phyloP scores from a whole-genome alignment of 2,329 filamentous ascomycete species.

The Hypoxylon sp. region DNA sequence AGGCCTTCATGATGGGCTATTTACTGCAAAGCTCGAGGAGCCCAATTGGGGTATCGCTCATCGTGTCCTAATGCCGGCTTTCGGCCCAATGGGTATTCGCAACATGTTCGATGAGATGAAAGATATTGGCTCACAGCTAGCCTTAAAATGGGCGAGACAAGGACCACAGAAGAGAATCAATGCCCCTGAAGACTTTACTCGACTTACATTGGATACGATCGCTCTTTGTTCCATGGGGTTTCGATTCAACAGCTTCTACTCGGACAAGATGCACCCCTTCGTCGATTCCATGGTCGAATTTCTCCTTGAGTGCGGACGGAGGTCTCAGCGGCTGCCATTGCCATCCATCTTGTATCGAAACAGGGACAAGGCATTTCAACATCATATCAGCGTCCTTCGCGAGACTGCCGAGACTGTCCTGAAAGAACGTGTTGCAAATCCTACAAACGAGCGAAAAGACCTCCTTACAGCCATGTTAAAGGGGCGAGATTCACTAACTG shows the following conservation, averaged over 20 bases:
- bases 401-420: conserved; percentile 63
- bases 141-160: conserved; percentile 68
- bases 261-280: conserved; percentile 70
- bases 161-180: conserved; percentile 63
- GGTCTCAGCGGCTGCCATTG: conserved; percentile 50
- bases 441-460: conserved; percentile 57
- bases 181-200: conserved; percentile 72
- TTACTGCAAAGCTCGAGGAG: conserved; percentile 50
- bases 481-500: conserved; percentile 66
- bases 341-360: conserved; percentile 46
- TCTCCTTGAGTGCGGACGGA: conserved; percentile 61
- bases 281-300: conserved; percentile 67
- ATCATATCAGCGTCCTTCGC: conserved; percentile 59
- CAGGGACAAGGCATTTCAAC: conserved; percentile 52
- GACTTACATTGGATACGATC: conserved; percentile 74
- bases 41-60: conserved; percentile 69
- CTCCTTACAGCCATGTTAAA: conserved; percentile 68
- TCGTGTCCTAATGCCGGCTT: conserved; percentile 67
- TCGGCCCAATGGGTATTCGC: conserved; percentile 67
- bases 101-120: conserved; percentile 69
- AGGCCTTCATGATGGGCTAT: conserved; percentile 58
- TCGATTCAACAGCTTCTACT: conserved; percentile 73
- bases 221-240: conserved; percentile 69
- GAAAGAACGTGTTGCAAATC: conserved; percentile 56
- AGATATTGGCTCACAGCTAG: conserved; percentile 67